Evolutionary conservation across 1,139 yeast species (phyloP).

Genomic region (Hemisphaericaspora lyxosophila): DNA sequence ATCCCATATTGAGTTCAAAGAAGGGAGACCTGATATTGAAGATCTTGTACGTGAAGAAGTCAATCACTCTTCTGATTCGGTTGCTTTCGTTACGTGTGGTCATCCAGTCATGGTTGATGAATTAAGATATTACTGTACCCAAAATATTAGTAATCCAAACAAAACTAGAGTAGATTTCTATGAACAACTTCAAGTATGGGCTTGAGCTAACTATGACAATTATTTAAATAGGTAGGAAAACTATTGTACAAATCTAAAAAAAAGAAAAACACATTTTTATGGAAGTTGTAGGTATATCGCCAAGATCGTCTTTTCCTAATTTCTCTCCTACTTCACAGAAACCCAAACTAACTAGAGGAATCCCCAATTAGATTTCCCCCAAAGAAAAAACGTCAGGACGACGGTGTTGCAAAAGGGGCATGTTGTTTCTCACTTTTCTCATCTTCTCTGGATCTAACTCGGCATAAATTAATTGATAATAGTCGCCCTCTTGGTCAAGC

Average conservation of each 20-base stretch:
- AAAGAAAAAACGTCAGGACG: conserved; percentile 32
- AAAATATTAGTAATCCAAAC: conserved; percentile 23
- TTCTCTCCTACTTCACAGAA: not conserved
- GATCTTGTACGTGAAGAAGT: conserved; percentile 27
- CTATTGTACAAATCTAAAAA: too few relatives aligned
- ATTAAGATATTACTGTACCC: conserved; percentile 32
- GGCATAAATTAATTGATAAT: conserved; percentile 57
- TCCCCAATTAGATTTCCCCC: too few relatives aligned
- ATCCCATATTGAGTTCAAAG: conserved; percentile 28
- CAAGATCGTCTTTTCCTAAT: too few relatives aligned
- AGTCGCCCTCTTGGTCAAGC: conserved; percentile 49
- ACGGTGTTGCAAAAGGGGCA: conserved; percentile 77
- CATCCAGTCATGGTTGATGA: conserved; percentile 52
- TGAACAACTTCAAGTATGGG: conserved; percentile 45
- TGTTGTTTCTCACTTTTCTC: conserved; percentile 52
- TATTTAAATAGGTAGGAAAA: too few relatives aligned
- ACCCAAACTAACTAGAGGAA: not conserved
- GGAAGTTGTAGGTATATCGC: too few relatives aligned
- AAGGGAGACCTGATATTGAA: conserved; percentile 35
- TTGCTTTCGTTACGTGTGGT: conserved; percentile 49
- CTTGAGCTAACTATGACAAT: too few relatives aligned
- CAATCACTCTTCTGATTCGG: conserved; percentile 33
- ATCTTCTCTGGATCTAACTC: conserved; percentile 62
- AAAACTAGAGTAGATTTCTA: conserved; percentile 43
- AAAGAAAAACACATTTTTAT: too few relatives aligned